phyloP scores from a whole-genome alignment of 495 filamentous ascomycete genomes.

The Trichocladium uniseriatum region DNA sequence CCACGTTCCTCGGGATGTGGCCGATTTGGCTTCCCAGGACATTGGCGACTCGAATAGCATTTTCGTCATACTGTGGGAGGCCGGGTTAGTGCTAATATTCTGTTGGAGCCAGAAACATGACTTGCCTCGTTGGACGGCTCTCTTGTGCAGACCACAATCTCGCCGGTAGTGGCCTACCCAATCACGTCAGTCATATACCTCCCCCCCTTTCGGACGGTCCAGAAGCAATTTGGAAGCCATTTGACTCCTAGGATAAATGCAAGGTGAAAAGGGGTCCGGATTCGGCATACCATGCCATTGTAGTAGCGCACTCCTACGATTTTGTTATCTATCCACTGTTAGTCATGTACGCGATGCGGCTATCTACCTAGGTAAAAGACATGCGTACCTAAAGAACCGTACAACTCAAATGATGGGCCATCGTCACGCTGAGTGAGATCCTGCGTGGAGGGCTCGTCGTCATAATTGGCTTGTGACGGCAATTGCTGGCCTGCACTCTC shows the following conservation, averaged over 20 bases:
- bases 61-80: constrained; percentile 50
- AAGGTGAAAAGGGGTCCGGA: too few relatives aligned
- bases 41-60: constrained; percentile 75
- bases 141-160: constrained; percentile 57
- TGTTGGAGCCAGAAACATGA: neutral
- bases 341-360: neutral
- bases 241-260: too few relatives aligned
- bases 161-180: constrained; percentile 62
- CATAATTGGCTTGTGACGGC: constrained; percentile 2
- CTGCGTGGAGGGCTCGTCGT: constrained; percentile 41
- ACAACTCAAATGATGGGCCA: constrained; percentile 37
- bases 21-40: constrained; percentile 73
- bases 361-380: neutral
- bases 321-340: constrained; percentile 45
- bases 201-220: too few relatives aligned
- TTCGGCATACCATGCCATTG: constrained; percentile 50
- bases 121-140: constrained; percentile 55
- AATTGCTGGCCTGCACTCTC: neutral
- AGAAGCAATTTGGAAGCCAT: too few relatives aligned
- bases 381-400: constrained; percentile 35
- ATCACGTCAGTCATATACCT: too few relatives aligned
- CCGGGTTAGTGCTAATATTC: neutral
- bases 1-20: constrained; percentile 59
- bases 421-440: constrained; percentile 45
- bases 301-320: constrained; percentile 82